phyloP scores from a whole-genome alignment of 2,329 filamentous ascomycete genomes.

The Gaeumannomyces sp. region DNA sequence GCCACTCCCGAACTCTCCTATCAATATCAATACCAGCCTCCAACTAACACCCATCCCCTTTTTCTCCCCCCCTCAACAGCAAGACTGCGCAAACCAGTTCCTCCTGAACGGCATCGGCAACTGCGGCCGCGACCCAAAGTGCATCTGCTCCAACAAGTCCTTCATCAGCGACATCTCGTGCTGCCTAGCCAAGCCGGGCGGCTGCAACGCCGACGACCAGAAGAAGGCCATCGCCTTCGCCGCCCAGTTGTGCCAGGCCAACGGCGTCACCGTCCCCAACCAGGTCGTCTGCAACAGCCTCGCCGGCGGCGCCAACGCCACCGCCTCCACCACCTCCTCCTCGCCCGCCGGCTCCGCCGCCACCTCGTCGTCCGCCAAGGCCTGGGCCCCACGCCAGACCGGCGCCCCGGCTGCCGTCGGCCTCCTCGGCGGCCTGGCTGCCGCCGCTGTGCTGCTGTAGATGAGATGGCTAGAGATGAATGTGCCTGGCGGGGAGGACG shows the following conservation, averaged over 20 bases:
- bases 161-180: conserved; percentile 35
- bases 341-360: conserved; percentile 5
- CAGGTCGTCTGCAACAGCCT: conserved; percentile 21
- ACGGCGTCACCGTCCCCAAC: conserved; percentile 28
- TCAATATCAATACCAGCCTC: background rate
- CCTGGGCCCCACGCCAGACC: conserved; percentile 14
- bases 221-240: conserved; percentile 25
- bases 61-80: background rate
- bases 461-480: background rate
- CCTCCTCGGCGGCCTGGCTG: conserved; percentile 17
- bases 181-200: conserved; percentile 24
- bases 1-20: background rate
- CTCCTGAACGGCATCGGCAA: conserved; percentile 25
- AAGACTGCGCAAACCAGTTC: conserved; percentile 27
- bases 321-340: conserved; percentile 12
- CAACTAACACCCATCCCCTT: conserved; percentile 11
- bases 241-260: conserved; percentile 24
- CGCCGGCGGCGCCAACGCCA: conserved; percentile 11
- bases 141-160: conserved; percentile 35
- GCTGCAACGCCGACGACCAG: conserved; percentile 25
- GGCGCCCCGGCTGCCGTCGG: conserved; percentile 13
- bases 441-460: conserved; percentile 18
- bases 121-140: conserved; percentile 29
- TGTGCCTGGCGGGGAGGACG: background rate
- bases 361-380: conserved; percentile 11